Conservation (phyloP, 2,329 filamentous ascomycete species). For the Grosmannia penicillata region DNA sequence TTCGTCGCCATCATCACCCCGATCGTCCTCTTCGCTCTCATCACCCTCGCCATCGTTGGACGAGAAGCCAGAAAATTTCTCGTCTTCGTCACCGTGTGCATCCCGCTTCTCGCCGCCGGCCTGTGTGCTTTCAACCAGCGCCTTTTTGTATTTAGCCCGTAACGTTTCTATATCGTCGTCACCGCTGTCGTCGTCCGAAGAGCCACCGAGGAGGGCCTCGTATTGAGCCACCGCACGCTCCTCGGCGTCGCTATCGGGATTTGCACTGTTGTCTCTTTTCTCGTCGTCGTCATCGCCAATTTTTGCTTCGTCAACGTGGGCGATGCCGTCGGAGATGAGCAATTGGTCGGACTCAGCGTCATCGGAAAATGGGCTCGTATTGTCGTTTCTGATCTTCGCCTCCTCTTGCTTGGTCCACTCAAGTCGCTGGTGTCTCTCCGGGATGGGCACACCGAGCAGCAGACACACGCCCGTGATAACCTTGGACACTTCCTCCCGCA, state of each 20-base stretch:
- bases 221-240: constrained; percentile 6
- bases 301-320: not conserved
- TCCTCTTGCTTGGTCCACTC: constrained; percentile 16
- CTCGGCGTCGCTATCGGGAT: constrained; percentile 11
- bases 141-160: constrained; percentile 2
- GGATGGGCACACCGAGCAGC: constrained; percentile 30
- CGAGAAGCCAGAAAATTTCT: constrained; percentile 8
- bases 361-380: too few relatives aligned
- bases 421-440: constrained; percentile 21
- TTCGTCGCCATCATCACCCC: not conserved
- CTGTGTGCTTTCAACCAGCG: not conserved
- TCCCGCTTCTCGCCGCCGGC: not conserved
- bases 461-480: constrained; percentile 34
- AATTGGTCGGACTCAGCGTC: too few relatives aligned
- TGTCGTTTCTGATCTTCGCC: constrained; percentile 15
- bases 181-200: constrained; percentile 13
- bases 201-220: constrained; percentile 4
- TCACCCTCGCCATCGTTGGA: constrained; percentile 12
- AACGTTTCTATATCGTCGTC: not conserved
- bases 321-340: too few relatives aligned
- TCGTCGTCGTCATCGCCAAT: constrained; percentile 18
- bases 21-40: constrained; percentile 9
- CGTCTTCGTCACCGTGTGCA: constrained; percentile 8
- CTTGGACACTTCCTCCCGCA: constrained; percentile 32
- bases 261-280: constrained; percentile 10